These are phyloP conservation scores for Rachicladosporium sp. DNA, from an alignment of 2,329 filamentous ascomycete genomes.

Conservation along the genomic window DNA sequence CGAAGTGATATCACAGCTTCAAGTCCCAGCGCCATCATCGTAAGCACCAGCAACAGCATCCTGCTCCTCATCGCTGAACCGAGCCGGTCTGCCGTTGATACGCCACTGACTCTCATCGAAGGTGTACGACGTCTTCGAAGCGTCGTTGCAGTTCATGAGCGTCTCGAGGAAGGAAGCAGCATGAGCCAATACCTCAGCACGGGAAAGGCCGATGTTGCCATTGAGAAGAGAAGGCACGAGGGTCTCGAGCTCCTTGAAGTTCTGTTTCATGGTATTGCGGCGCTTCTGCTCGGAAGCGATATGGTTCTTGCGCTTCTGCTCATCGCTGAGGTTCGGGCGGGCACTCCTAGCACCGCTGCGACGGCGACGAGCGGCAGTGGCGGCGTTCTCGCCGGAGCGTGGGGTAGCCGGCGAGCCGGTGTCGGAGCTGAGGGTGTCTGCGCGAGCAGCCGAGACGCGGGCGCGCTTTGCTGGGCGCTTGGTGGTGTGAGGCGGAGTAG, in stretches of 20 bases:
- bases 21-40: neutral
- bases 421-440: neutral
- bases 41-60: neutral
- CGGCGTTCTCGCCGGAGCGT: neutral
- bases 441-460: neutral
- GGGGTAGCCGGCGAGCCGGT: slow-evolving; percentile 1
- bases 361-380: slow-evolving; percentile 1
- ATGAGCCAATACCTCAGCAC: slow-evolving; percentile 65
- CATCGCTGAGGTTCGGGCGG: slow-evolving; percentile 52
- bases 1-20: neutral
- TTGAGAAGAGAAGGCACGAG: slow-evolving; percentile 64
- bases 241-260: slow-evolving; percentile 66
- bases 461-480: slow-evolving; percentile 1
- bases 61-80: neutral
- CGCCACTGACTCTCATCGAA: neutral
- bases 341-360: slow-evolving; percentile 1
- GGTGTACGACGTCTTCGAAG: slow-evolving; percentile 5
- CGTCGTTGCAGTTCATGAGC: slow-evolving; percentile 52
- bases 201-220: slow-evolving; percentile 57
- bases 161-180: slow-evolving; percentile 69
- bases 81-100: neutral
- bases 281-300: slow-evolving; percentile 82
- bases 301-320: slow-evolving; percentile 75
- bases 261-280: slow-evolving; percentile 66
- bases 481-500: neutral